These are phyloP conservation scores for Colletotrichum graminicola DNA, from an alignment of 2,329 filamentous ascomycete genomes.

Conservation along the genomic window DNA sequence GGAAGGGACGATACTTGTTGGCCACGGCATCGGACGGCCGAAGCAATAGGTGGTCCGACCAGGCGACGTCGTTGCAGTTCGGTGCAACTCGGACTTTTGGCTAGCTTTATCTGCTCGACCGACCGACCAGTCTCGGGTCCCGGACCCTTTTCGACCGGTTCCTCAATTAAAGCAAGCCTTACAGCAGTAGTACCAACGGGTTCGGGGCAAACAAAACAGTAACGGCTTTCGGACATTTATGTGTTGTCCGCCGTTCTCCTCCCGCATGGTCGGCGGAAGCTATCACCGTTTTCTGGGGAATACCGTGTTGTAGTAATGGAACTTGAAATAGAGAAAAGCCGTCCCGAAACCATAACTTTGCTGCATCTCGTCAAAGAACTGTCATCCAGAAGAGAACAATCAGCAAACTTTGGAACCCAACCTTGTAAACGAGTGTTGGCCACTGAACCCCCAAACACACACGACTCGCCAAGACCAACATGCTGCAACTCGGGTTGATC, in stretches of 20 bases:
- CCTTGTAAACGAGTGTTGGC: background rate
- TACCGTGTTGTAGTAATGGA: too few relatives aligned
- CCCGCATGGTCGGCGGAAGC: slow-evolving; percentile 12
- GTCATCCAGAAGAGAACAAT: background rate
- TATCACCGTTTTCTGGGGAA: background rate
- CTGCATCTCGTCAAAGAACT: background rate
- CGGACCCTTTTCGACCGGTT: background rate
- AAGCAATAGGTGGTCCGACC: background rate
- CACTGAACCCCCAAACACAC: background rate
- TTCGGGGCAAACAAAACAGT: background rate
- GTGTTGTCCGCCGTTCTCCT: slow-evolving; percentile 23
- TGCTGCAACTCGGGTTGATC: slow-evolving; percentile 34
- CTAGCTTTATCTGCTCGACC: background rate
- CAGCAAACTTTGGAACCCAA: background rate
- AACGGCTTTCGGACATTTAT: slow-evolving; percentile 27
- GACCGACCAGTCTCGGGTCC: background rate
- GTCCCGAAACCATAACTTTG: background rate
- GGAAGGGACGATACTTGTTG: slow-evolving; percentile 16
- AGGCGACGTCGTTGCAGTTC: background rate
- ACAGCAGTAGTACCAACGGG: too few relatives aligned
- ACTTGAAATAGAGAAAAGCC: background rate
- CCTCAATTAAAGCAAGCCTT: too few relatives aligned
- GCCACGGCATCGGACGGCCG: slow-evolving; percentile 20
- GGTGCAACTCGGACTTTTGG: slow-evolving; percentile 2
- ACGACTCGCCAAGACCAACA: slow-evolving; percentile 9